These are phyloP conservation scores for Massospora cicadina DNA, from an alignment of 371 early-diverging fungal genomes.

Conservation along the genomic window DNA sequence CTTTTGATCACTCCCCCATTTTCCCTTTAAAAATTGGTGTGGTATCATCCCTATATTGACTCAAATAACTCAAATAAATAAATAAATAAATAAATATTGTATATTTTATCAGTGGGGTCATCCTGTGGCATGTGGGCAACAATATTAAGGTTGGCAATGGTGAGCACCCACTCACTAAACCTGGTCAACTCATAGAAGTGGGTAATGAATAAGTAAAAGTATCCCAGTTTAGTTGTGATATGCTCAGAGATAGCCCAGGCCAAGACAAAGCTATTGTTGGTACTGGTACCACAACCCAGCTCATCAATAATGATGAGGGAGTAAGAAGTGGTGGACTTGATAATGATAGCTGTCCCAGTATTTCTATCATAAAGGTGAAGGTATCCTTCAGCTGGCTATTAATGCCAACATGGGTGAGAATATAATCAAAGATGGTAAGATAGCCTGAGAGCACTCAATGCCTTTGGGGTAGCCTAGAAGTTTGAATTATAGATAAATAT, in stretches of 20 bases:
- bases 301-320: slow-evolving; percentile 98
- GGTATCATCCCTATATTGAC: too few species aligned
- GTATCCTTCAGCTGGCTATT: slow-evolving; percentile 82
- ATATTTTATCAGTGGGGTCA: slow-evolving; percentile 25
- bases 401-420: slow-evolving; percentile 92
- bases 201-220: slow-evolving; percentile 85
- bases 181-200: slow-evolving; percentile 95
- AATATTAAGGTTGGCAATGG: slow-evolving; percentile 78
- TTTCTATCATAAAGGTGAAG: slow-evolving; percentile 99
- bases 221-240: slow-evolving; percentile 53
- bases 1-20: too few species aligned
- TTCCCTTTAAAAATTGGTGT: too few species aligned
- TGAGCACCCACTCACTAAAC: slow-evolving; percentile 40
- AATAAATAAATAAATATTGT: too few species aligned
- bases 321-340: slow-evolving; percentile 61
- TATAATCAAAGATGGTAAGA: slow-evolving; percentile 72
- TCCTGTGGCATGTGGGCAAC: slow-evolving; percentile 35
- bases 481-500: too few species aligned
- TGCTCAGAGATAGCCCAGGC: slow-evolving; percentile 95
- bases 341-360: slow-evolving; percentile 91
- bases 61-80: too few species aligned
- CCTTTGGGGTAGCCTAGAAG: too few species aligned
- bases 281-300: slow-evolving; percentile 96
- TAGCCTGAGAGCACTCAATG: slow-evolving; percentile 61
- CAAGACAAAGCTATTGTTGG: slow-evolving; percentile 94